Evolutionary conservation across 164 flowering plant species (phyloP), one percentile per base, ranked within the genome.

Genomic region (Kingdonia uniflora): DNA sequence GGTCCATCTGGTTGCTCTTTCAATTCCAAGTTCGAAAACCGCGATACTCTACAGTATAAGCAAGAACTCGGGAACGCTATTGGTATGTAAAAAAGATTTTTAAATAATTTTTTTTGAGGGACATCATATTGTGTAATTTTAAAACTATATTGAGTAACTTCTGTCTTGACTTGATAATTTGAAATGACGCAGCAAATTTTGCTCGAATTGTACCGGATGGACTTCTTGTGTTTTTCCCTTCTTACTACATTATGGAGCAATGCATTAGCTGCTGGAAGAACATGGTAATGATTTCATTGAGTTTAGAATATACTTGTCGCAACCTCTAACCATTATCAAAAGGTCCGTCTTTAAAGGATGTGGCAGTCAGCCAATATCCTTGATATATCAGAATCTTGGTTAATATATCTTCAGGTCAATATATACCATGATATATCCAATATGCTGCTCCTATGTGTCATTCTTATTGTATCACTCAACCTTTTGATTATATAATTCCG

Each of bases 151-250:
- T 44, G 52, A 49, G 6, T 29, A 29, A 29, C 8, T n/a, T n/a
- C n/a, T n/a, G 42, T 8, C 17, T 59, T 35, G 19, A 19, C 17
- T 12, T 57, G 20, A 55, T 68, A 20, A 61, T 52, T 42, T 52
- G 49, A 42, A 46, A 22, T 57, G 25, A 39, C 65, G 40, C 95
- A 92, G 99, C 87, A 48, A 92, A 92, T 68, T 79, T 88, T 65
- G 81, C 99, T 69, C 82, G 99, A 52, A 82, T 92, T 64, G 95
- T 92, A 51, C 99, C 99, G 11, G 89, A 86, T 78, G 99, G 99
- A 12, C 70, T 92, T 50, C 95, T 92, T 60, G 85, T 92, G 47
- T 92, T 92, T 71, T 92, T 92, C 57, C 95, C 99, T 41, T 92
- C 99, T 10, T 92, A 92, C 71, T 88, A 84, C 71, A 58, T 80